Base-by-base conservation (phyloP, 805 yeast genomes). In the Komagataella pseudopastoris region DNA sequence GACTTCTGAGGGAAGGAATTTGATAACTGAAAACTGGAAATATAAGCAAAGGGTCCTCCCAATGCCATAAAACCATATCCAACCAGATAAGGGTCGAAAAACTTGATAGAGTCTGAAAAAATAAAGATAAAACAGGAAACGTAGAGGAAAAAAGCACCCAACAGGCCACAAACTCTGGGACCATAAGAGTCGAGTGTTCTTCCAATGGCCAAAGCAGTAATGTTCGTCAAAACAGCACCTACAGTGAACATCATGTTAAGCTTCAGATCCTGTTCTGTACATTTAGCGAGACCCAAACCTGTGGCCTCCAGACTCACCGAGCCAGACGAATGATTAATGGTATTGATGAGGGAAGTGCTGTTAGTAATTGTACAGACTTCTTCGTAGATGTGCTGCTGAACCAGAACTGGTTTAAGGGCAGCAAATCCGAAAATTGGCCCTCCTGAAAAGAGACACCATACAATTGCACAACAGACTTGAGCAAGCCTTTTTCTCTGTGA, bases 401-500 rank as follows among this genome's bases (percentile, higher is more conserved):
- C 75, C 47, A 91, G 68, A 8, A 90, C 78, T 5, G 95, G 95
- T 62, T 91, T 91, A 51, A 90, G 70, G 3, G 98, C 97, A 22
- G 97, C 96, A 70, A 90, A 90, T 3, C 98, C 98, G 72, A 90
- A 90, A 12, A 90, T 82, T 1, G 95, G 88, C 5, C 97, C 98
- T 0, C 96, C 96, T 0, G 96, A 88, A 44, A 88, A 71, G 12
- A 90, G 68, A 68, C 97, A 91, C 96, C 96, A 90, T 0, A 73
- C 51, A 16, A 88, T 77, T 24, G 96, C 90, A 66, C 96, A 86
- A 1, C 61, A 49, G 8, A 86, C 75, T 63, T 88, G 95, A 2
- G 72, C 52, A 7, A 72, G 50, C 55, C 80, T 65, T 8, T 56
- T 52, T 8, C 53, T 53, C 16, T 62, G 50, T 1, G 69, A 49